Evolutionary conservation across 345 rosid genomes (phyloP).

Genomic region (Rhodamnia rubescens): DNA sequence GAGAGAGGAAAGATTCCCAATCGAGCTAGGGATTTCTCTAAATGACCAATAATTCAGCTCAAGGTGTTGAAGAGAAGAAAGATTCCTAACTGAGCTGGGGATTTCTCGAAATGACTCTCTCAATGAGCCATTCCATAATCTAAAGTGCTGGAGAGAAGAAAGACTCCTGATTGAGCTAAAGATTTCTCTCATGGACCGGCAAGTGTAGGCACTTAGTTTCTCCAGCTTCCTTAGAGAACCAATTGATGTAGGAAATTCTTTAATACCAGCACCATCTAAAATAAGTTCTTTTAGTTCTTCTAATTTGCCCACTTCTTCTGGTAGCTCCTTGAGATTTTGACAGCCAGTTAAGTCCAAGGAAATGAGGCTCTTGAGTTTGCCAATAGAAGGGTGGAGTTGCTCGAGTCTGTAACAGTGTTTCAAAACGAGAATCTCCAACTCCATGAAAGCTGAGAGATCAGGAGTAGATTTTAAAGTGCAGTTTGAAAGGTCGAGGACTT

Average conservation of each 20-base stretch:
- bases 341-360: background rate
- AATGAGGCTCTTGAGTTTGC: background rate
- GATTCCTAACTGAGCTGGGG: background rate
- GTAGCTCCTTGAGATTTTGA: fast-evolving
- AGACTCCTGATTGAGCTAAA: background rate
- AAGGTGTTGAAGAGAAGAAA: background rate
- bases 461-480: background rate
- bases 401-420: fast-evolving
- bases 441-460: fast-evolving
- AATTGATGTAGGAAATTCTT: background rate
- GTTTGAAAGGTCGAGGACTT: too few relatives aligned
- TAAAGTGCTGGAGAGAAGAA: background rate
- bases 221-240: background rate
- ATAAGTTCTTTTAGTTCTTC: background rate
- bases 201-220: background rate
- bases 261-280: fast-evolving
- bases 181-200: background rate
- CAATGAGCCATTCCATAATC: too few relatives aligned
- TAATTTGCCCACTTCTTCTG: background rate
- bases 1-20: background rate
- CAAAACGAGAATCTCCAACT: background rate
- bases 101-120: background rate
- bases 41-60: fast-evolving
- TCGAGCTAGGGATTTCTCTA: background rate
- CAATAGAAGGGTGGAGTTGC: background rate